A percentile compares a stretch with the other conserved stretches of the same genome.
phyloP scores from a whole-genome alignment of 768 basidiomycete species.

The Lactarius psammicola region DNA sequence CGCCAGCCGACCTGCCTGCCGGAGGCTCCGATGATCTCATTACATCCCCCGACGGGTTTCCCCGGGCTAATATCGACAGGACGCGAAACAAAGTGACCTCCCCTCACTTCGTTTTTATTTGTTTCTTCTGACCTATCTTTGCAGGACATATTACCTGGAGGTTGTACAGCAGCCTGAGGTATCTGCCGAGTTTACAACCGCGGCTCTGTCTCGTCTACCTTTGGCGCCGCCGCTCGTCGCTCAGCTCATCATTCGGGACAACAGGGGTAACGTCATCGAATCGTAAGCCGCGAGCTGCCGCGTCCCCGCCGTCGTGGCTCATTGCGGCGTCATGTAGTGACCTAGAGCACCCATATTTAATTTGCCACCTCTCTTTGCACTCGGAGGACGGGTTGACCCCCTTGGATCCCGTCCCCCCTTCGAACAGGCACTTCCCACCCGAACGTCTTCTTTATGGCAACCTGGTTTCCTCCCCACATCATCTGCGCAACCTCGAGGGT shows the following conservation, averaged over 20 bases:
- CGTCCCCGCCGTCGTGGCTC: conserved; percentile 23
- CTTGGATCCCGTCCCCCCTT: conserved; percentile 63
- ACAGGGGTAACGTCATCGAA: conserved; percentile 64
- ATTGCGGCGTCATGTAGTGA: conserved; percentile 50
- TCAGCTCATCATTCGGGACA: conserved; percentile 72
- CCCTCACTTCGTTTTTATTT: conserved; percentile 1
- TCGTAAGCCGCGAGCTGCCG: conserved; percentile 58
- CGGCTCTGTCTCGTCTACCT: conserved; percentile 73
- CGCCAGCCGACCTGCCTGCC: conserved; percentile 25
- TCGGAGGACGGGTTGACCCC: conserved; percentile 62
- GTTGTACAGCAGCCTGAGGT: conserved; percentile 82
- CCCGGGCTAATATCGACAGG: conserved; percentile 22
- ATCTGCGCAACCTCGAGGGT: conserved; percentile 77
- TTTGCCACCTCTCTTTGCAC: conserved; percentile 77
- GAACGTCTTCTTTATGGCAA: conserved; percentile 78
- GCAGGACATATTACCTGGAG: conserved; percentile 68
- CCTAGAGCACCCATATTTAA: conserved; percentile 81
- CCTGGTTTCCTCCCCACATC: conserved; percentile 77
- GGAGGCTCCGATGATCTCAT: conserved; percentile 18
- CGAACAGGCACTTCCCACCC: conserved; percentile 45
- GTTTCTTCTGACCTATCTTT: conserved; percentile 10
- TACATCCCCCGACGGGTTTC: conserved; percentile 17
- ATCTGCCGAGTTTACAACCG: conserved; percentile 78
- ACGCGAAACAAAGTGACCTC: conserved; percentile 29
- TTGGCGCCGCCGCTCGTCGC: conserved; percentile 83